Evolutionary conservation across 2,329 filamentous ascomycete species (phyloP), one percentile per base, ranked within the genome.

Genomic region (Aspergillus puulaauensis): DNA sequence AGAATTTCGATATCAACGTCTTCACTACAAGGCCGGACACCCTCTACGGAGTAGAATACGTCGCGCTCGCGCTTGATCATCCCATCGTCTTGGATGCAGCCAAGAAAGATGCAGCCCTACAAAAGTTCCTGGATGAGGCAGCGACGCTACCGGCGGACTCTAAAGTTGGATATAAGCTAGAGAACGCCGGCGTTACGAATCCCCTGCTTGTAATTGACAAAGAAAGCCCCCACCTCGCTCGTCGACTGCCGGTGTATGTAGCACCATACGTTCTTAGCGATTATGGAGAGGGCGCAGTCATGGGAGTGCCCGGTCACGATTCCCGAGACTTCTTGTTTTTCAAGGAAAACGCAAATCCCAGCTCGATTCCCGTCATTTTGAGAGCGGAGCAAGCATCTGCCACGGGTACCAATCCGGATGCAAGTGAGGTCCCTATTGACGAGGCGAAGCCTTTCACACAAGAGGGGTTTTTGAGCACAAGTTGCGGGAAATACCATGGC

Each of bases 251-350:
- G 1, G 81, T 96, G 5, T 96, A 89, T 67, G 89, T 90, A 21
- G 90, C 92, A 9, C 88, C 91, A 0, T 96, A 96, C 69, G 92
- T 96, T 11, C 79, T 96, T 5, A 89, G 88, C 24, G 90, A 92
- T 68, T 95, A 96, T 65, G 91, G 91, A 15, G 89, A 92, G 64
- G 91, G 91, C 1, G 91, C 91, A 9, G 89, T 96, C 2, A 96
- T 96, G 91, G 92, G 92, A 44, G 92, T 96, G 7, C 92, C 92
- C 0, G 92, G 87, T 2, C 92, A 96, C 68, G 92, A 96, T 72
- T 70, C 81, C 4, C 83, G 91, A 52, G 92, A 96, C 66, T 81
- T 90, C 73, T 83, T 84, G 1, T 96, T 96, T 71, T 96, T 91
- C 89, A 86, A 82, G 64, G 79, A 86, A 57, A 91, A 96, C 63